Evolutionary conservation across 2,329 filamentous ascomycete genomes (phyloP), one percentile per base, ranked within the genome.

Genomic region (Daldinia sp.): DNA sequence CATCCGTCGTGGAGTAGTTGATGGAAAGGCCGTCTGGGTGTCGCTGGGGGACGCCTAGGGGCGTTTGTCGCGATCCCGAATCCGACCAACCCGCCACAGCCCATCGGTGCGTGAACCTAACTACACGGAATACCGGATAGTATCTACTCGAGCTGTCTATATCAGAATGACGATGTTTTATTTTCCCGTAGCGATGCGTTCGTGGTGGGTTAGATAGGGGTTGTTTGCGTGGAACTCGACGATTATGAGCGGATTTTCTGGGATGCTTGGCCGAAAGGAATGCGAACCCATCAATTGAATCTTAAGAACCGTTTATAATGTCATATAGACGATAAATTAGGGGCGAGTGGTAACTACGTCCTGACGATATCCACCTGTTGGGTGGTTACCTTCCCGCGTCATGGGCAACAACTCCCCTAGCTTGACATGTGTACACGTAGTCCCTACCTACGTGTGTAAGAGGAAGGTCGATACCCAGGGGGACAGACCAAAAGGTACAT

Each of bases 341-440:
- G 37, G 11, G 17, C 48, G 30, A 7, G 49, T 47, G 45, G 55
- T 19, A 58, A 50, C 39, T 29, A 34, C 58, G 19, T 47, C 56
- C 57, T 39, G 52, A 65, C 56, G 58, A 58, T 45, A 53, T 35
- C 30, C 30, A 25, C 32, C 21, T 3, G 19, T 30, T 41, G 7
- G n/a, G 47, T 34, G 49, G 52, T 41, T 61, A 49, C 49, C 34
- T 34, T 25, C 32, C 32, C 10, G 47, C 32, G 9, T 17, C 21
- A 25, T 41, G 39, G 35, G 49, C 15, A 32, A 54, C 43, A 50
- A 29, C 65, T 65, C 65, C 65, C 62, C n/a, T 1, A 37, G 25
- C 15, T 25, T 29, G 4, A 27, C 1, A n/a, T 15, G 4, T 13
- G 21, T 30, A 19, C 3, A 48, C 8, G n/a, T 13, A 30, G n/a